Percentiles rank a stretch among this genome's conserved stretches.
Evolutionary conservation across 2,329 filamentous ascomycete genomes (phyloP).

Genomic region (Paradendryphiella salina): DNA sequence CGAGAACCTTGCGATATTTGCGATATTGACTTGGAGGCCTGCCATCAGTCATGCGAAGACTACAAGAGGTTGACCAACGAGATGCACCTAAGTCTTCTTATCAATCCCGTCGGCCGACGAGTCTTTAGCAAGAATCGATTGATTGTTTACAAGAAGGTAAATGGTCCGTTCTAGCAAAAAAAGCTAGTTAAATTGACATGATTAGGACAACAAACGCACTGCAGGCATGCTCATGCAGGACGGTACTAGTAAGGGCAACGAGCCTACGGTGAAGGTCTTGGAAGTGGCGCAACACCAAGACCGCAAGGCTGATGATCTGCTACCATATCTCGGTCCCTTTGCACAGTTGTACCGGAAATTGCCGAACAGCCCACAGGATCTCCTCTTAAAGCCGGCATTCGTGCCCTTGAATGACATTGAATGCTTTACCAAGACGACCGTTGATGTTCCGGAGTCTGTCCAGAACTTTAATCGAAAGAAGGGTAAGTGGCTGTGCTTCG

Average conservation of each 20-base stretch:
- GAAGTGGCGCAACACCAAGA: conserved; percentile 72
- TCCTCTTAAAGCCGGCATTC: conserved; percentile 68
- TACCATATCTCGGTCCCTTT: conserved; percentile 79
- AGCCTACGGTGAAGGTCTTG: conserved; percentile 74
- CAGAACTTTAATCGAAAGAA: conserved; percentile 54
- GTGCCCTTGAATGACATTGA: conserved; percentile 80
- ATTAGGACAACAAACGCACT: conserved; percentile 75
- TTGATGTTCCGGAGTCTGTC: conserved; percentile 55
- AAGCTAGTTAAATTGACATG: conserved; percentile 20
- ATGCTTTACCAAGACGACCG: conserved; percentile 72
- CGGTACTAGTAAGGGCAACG: conserved; percentile 67
- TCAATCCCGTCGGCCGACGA: conserved; percentile 79
- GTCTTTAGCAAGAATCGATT: conserved; percentile 77
- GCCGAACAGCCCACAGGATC: conserved; percentile 66
- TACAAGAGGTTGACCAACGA: conserved; percentile 79
- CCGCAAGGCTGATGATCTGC: conserved; percentile 78
- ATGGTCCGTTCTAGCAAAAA: not conserved
- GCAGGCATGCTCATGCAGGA: conserved; percentile 79
- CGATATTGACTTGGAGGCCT: conserved; percentile 75
- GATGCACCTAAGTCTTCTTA: conserved; percentile 73
- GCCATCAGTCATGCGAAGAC: conserved; percentile 79
- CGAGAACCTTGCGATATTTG: conserved; percentile 81
- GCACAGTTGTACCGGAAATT: conserved; percentile 68
- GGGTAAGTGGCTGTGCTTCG: conserved; percentile 48
- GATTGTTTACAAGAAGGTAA: conserved; percentile 73